phyloP scores from a whole-genome alignment of 176 grass and related monocot species.

The Hordeum marinum region DNA sequence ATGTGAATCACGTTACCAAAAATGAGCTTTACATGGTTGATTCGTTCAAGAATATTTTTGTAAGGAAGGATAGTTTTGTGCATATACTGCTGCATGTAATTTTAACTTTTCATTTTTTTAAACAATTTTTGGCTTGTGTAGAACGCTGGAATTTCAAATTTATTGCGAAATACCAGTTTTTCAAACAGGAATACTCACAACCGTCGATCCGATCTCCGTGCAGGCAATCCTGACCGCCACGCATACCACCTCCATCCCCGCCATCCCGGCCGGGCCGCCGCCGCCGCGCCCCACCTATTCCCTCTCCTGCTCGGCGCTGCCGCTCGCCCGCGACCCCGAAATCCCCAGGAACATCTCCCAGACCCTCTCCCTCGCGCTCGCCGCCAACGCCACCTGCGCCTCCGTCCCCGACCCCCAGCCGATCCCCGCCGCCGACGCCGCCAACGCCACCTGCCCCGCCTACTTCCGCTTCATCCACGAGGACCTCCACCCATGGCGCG shows the following conservation, averaged over 20 bases:
- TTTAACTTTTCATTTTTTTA: background rate
- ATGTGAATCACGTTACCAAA: background rate
- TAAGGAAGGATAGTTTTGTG: background rate
- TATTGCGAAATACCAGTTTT: background rate
- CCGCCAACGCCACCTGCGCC: constrained; percentile 13
- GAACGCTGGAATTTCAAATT: background rate
- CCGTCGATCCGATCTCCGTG: constrained; percentile 5
- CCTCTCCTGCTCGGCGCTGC: constrained; percentile 41
- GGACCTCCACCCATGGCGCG: constrained; percentile 81
- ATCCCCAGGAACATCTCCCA: constrained; percentile 49
- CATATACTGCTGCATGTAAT: background rate
- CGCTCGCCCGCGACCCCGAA: constrained; percentile 28
- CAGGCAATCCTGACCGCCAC: constrained; percentile 38
- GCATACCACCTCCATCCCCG: constrained; percentile 23
- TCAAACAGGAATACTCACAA: background rate
- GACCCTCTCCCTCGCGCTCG: constrained; percentile 35
- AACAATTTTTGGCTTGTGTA: background rate
- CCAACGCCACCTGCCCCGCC: constrained; percentile 52
- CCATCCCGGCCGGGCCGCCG: constrained; percentile 18
- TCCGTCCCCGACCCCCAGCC: constrained; percentile 6
- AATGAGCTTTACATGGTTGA: background rate
- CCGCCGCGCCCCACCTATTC: constrained; percentile 27
- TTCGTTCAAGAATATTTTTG: background rate
- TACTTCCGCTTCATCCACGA: constrained; percentile 91
- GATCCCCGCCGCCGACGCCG: background rate